A percentile compares a stretch with the other conserved stretches of the same genome.
Conservation (phyloP, 2,329 filamentous ascomycete genomes). For the Microcera coccophila region DNA sequence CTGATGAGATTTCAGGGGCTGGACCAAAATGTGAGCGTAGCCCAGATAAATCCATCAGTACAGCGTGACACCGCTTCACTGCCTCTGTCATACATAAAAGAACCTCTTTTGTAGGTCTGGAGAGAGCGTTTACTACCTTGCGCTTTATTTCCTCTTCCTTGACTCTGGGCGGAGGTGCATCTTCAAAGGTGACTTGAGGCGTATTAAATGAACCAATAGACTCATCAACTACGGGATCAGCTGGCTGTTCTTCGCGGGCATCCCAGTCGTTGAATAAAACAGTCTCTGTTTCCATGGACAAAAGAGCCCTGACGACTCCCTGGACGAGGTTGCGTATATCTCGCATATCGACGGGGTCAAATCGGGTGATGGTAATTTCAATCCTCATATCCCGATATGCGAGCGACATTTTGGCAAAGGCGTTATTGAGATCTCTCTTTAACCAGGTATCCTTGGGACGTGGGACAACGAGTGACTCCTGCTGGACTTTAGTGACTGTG, state of each 20-base stretch:
- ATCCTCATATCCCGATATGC: constrained; percentile 54
- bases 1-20: constrained; percentile 37
- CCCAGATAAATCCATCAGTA: constrained; percentile 52
- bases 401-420: constrained; percentile 54
- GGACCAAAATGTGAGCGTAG: constrained; percentile 47
- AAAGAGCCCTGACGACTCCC: constrained; percentile 49
- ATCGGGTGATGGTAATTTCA: constrained; percentile 53
- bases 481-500: neutral
- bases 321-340: constrained; percentile 53
- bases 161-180: constrained; percentile 4
- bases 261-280: constrained; percentile 39
- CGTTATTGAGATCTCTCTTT: constrained; percentile 44
- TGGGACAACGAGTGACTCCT: constrained; percentile 32
- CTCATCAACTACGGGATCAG: constrained; percentile 14
- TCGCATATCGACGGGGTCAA: constrained; percentile 47
- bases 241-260: constrained; percentile 4
- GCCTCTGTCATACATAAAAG: constrained; percentile 44
- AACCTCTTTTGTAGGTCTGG: constrained; percentile 44
- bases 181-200: constrained; percentile 1
- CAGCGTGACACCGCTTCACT: constrained; percentile 47
- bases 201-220: constrained; percentile 4
- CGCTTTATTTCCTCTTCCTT: constrained; percentile 16
- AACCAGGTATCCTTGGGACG: constrained; percentile 28
- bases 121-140: constrained; percentile 33
- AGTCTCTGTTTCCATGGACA: constrained; percentile 49